phyloP scores from a whole-genome alignment of 768 basidiomycete species.

The Russula virescens region DNA sequence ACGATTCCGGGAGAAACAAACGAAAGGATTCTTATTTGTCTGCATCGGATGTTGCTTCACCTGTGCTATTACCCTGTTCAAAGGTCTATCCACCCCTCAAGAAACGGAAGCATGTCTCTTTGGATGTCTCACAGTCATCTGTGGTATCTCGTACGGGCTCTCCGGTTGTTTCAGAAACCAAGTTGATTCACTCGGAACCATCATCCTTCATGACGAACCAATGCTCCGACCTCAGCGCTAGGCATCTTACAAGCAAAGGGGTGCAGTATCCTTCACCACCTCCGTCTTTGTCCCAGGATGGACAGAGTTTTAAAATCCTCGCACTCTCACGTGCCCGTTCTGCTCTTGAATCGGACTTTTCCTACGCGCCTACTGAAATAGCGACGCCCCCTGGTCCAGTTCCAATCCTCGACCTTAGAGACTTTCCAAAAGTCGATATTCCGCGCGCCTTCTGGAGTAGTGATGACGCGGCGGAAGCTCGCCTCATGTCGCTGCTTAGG shows the following conservation, averaged over 20 bases:
- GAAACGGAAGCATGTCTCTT: constrained; percentile 7
- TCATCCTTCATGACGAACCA: neutral
- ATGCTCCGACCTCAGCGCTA: neutral
- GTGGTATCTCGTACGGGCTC: neutral
- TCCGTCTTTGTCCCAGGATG: neutral
- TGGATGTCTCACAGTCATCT: neutral
- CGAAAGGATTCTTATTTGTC: constrained; percentile 14
- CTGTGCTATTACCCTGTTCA: neutral
- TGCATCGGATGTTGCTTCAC: constrained; percentile 2
- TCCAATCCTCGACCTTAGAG: neutral
- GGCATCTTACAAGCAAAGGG: neutral
- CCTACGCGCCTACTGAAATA: constrained; percentile 12
- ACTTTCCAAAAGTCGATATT: neutral
- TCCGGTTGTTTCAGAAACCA: neutral
- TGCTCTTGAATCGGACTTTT: neutral
- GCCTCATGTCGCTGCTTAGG: constrained; percentile 3
- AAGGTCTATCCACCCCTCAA: neutral
- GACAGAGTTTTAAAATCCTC: neutral
- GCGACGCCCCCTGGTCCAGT: constrained; percentile 6
- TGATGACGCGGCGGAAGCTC: constrained; percentile 12
- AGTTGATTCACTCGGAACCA: neutral
- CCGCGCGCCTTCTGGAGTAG: neutral
- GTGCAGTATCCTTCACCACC: neutral
- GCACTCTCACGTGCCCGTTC: neutral
- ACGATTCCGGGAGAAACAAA: constrained; percentile 1